Base-by-base conservation (phyloP, 1,139 yeast genomes). In the Saccharomyces pastorianus region DNA sequence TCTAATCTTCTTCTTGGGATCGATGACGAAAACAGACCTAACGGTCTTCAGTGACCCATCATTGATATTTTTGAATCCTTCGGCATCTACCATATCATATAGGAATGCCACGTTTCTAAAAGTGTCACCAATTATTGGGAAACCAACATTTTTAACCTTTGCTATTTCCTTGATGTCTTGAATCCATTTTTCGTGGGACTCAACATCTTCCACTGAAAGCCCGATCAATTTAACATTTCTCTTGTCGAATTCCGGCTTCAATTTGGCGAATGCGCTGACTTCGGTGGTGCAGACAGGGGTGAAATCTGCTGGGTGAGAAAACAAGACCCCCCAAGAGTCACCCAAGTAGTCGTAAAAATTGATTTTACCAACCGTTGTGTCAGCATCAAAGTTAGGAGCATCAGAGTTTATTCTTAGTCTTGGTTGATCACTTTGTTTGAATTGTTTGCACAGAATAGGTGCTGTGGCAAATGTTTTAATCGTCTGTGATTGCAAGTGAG, bases 281-380 rank as follows among this genome's bases (percentile, higher is more conserved):
- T 89, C 96, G 53, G 96, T 89, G 63, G 96, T 89, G 75, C 96
- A 89, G 52, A 89, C 96, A 46, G 96, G 96, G 17, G 96, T 89
- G 77, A 87, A 88, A 72, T 89, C 96, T 50, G 89, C 96, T 54
- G 96, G 96, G 71, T 89, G 96, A 26, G 95, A 87, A 73, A 89
- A 89, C 66, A 89, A 77, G 47, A 89, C 83, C 52, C 83, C 83
- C 96, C 96, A 89, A 49, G 82, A 78, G 72, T 85, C 78, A 53
- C 95, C 95, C 64, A 88, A 75, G 75, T 77, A 89, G 58, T 88
- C 83, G 74, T 89, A 93, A 81, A 89, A 88, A 59, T 84, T 80
- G 67, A 89, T 81, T 61, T 80, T 78, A 54, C 96, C 96, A 58
- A 77, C 76, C 56, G 96, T 84, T 53, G 95, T 83, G 56, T 81